Base-by-base conservation (phyloP, 208 protist genomes). In the Pavlovales sp. region DNA sequence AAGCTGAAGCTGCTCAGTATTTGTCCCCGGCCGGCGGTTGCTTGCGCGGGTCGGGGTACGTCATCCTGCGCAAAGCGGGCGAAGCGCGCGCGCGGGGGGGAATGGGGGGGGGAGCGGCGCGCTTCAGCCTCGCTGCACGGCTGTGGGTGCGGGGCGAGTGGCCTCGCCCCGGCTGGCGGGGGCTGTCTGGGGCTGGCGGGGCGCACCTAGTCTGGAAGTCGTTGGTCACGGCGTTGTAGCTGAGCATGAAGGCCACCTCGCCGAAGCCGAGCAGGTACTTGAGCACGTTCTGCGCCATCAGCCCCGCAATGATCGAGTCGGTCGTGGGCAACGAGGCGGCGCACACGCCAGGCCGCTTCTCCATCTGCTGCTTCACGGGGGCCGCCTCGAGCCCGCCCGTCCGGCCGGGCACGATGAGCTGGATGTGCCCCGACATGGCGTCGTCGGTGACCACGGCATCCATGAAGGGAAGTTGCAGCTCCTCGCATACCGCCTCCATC, bases 251-350 rank as follows among this genome's bases (percentile, higher is more conserved):
- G n/a, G 79, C 44, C 11, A 88, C 80, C 39, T 79, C 57, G 39
- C 90, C 90, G 32, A 91, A 91, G n/a, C 44, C 41, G 22, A 91
- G 75, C 32, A 91, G 90, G 67, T 82, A 84, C 84, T 91, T 91
- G 47, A 91, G 77, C 34, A 39, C 71, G 44, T 91, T 91, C 67
- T 90, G 75, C 67, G 76, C 36, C 44, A 41, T 22, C 22, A 91
- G 39, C 57, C 90, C 90, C 8, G 90, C 90, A 30, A 91, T 67
- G 81, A 91, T 91, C 14, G 76, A 79, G 44, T 87, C 83, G n/a
- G 90, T 91, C 7, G 90, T 91, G 7, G 84, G 75, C 10, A 91
- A 47, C 40, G 90, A 91, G 18, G 90, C 90, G 75, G 90, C 34
- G 79, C 89, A 91, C 28, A 84, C 47, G 18, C 86, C 89, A 8